Evolutionary conservation across 2,329 filamentous ascomycete genomes (phyloP).

Genomic region (Westerdykella ornata): DNA sequence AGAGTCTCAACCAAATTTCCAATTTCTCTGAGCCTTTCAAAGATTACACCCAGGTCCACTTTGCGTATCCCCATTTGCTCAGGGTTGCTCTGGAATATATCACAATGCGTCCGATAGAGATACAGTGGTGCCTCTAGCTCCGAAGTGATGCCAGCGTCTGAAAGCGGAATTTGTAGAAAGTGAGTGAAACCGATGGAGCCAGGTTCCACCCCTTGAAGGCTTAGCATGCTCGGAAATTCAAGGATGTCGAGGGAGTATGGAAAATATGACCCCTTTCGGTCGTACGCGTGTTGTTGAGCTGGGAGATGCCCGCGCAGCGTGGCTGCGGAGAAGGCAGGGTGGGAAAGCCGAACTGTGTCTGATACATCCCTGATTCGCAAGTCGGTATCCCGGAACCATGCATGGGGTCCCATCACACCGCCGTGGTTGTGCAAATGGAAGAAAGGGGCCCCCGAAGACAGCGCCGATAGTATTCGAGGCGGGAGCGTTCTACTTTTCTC

Average conservation of each 20-base stretch:
- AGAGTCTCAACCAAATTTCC: slow-evolving; percentile 50
- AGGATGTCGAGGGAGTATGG: slow-evolving; percentile 7
- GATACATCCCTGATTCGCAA: slow-evolving; percentile 56
- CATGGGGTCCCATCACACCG: too few relatives aligned
- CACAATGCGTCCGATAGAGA: slow-evolving; percentile 41
- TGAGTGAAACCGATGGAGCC: slow-evolving; percentile 64
- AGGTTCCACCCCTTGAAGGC: slow-evolving; percentile 63
- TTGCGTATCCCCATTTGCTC: slow-evolving; percentile 35
- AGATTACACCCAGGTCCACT: slow-evolving; percentile 27
- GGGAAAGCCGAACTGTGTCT: slow-evolving; percentile 40
- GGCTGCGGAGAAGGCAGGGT: slow-evolving; percentile 34
- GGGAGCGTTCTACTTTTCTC: too few relatives aligned
- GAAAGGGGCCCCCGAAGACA: too few relatives aligned
- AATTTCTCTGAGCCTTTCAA: slow-evolving; percentile 35
- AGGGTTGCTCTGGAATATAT: slow-evolving; percentile 28
- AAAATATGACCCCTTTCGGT: slow-evolving; percentile 12
- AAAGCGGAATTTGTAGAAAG: slow-evolving; percentile 58
- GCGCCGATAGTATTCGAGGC: too few relatives aligned
- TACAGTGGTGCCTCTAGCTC: slow-evolving; percentile 47
- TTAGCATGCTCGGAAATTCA: slow-evolving; percentile 64
- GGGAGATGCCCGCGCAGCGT: slow-evolving; percentile 23
- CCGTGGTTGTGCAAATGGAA: too few relatives aligned
- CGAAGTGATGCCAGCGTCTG: slow-evolving; percentile 53
- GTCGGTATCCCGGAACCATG: neutral
- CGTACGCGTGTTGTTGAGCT: slow-evolving; percentile 23